These are phyloP conservation scores for Lasiodiplodia sp. DNA, from an alignment of 2,329 filamentous ascomycete species.

Conservation along the genomic window DNA sequence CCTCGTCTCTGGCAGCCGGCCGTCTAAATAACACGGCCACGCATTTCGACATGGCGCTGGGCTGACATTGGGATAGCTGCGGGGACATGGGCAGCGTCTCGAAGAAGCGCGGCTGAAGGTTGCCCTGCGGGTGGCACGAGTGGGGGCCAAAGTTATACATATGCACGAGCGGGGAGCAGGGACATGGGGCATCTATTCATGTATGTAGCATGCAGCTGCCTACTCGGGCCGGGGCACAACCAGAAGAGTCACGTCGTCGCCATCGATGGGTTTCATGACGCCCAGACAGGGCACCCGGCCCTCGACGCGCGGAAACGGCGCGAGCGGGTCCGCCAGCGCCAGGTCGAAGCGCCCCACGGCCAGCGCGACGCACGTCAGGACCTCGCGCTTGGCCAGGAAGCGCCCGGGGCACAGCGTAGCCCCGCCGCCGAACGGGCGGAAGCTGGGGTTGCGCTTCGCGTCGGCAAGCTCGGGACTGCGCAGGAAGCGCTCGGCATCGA, in stretches of 20 bases:
- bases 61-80: neutral
- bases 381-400: conserved; percentile 27
- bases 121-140: neutral
- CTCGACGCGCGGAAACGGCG: conserved; percentile 24
- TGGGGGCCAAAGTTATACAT: conserved; percentile 1
- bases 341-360: conserved; percentile 15
- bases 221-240: neutral
- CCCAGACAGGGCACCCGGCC: conserved; percentile 12
- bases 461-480: neutral
- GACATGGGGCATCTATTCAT: conserved; percentile 1
- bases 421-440: conserved; percentile 29
- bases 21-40: neutral
- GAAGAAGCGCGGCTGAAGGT: neutral
- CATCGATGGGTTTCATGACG: conserved; percentile 4
- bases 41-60: neutral
- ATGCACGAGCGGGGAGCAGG: conserved; percentile 1
- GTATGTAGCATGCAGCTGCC: neutral
- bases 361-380: conserved; percentile 24
- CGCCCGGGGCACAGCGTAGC: conserved; percentile 25
- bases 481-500: conserved; percentile 24
- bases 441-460: conserved; percentile 15
- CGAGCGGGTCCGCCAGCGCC: neutral
- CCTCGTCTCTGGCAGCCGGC: neutral
- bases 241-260: neutral
- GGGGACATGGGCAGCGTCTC: neutral